phyloP scores from a whole-genome alignment of 164 flowering plant species.

The Aristolochia californica region DNA sequence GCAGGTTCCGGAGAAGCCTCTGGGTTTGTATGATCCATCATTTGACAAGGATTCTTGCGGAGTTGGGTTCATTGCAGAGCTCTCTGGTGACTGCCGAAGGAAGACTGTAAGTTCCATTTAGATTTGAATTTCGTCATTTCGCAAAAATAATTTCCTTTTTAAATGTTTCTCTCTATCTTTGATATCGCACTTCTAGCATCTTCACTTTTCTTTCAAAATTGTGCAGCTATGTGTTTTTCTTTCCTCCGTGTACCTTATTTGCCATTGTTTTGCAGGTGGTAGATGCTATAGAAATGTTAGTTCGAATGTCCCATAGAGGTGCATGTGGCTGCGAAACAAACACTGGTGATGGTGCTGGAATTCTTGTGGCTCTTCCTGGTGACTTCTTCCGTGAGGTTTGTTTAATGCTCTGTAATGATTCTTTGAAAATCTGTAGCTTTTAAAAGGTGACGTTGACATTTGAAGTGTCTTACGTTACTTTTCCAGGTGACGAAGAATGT shows the following conservation, averaged over 20 bases:
- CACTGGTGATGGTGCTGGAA: slow-evolving; percentile 99
- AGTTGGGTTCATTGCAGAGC: slow-evolving; percentile 93
- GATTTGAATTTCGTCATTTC: no score
- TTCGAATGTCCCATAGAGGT: slow-evolving; percentile 93
- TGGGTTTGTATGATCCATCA: slow-evolving; percentile 80
- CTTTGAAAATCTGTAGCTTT: slow-evolving; percentile 2
- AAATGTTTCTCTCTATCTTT: neutral
- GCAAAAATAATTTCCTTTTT: no score
- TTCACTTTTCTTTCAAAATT: neutral
- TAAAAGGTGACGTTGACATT: neutral
- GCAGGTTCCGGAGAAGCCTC: slow-evolving; percentile 85
- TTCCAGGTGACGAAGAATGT: slow-evolving; percentile 57
- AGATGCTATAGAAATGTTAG: slow-evolving; percentile 91
- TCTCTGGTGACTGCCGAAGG: slow-evolving; percentile 81
- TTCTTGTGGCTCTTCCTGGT: slow-evolving; percentile 90
- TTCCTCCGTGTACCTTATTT: neutral
- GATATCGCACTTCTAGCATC: neutral
- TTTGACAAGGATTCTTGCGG: slow-evolving; percentile 98
- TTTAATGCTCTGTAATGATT: neutral
- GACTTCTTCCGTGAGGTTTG: slow-evolving; percentile 58
- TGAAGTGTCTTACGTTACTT: neutral
- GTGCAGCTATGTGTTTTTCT: neutral
- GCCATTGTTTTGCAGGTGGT: slow-evolving; percentile 36
- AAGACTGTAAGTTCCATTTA: slow-evolving; percentile 46
- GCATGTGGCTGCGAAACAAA: slow-evolving; percentile 97